phyloP scores from a whole-genome alignment of 345 rosid genomes.

The Salix viminalis region DNA sequence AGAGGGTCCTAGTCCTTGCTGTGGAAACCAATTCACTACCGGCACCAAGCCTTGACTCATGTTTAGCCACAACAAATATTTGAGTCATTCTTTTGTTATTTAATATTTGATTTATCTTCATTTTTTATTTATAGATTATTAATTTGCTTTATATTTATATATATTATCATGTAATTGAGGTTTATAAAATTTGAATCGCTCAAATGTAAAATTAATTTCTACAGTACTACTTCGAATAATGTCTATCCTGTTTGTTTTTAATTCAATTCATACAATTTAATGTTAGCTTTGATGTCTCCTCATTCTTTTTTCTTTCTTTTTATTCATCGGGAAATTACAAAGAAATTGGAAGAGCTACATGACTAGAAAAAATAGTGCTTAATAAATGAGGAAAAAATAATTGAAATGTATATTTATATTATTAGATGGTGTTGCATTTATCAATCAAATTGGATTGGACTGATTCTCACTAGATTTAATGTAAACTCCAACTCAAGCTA shows the following conservation, averaged over 20 bases:
- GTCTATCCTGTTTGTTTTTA: not conserved
- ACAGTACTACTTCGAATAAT: not conserved
- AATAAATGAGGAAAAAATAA: no score
- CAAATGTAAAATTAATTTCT: not conserved
- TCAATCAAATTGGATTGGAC: no score
- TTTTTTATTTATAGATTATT: not conserved
- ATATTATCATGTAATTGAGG: not conserved
- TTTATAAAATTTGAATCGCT: not conserved
- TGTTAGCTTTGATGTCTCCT: not conserved
- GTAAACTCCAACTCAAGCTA: no score
- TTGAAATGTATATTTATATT: no score
- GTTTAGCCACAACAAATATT: not conserved
- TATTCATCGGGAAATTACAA: no score
- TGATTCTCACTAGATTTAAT: no score
- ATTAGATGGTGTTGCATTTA: no score
- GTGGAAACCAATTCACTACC: conserved; percentile 24
- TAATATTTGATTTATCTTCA: not conserved
- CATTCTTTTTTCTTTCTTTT: not conserved
- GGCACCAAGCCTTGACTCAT: not conserved
- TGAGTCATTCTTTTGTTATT: not conserved
- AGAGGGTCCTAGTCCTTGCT: conserved; percentile 5
- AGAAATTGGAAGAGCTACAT: no score
- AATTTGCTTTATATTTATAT: not conserved
- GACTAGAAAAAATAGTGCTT: no score
- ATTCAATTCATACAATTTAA: not conserved